Percentiles rank a stretch among this genome's conserved stretches.
Evolutionary conservation across 768 basidiomycete genomes (phyloP).

Genomic region (Boletus rufocinnamomeus): DNA sequence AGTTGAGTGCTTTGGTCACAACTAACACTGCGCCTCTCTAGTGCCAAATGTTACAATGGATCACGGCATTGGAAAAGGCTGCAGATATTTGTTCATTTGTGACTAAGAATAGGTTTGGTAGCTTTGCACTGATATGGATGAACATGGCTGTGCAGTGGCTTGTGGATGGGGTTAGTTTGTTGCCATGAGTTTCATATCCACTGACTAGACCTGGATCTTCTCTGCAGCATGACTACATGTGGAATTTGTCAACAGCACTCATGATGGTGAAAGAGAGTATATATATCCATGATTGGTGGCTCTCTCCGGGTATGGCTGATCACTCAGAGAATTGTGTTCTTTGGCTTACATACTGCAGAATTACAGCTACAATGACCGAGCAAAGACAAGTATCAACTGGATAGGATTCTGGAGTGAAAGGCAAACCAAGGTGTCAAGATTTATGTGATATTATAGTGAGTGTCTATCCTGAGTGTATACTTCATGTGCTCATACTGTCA

Average conservation of each 20-base stretch:
- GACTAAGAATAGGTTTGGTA: conserved; percentile 83
- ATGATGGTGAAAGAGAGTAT: conserved; percentile 84
- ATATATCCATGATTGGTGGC: conserved; percentile 99
- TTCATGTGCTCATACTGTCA: conserved; percentile 7
- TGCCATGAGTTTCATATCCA: neutral
- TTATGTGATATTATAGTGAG: conserved; percentile 91
- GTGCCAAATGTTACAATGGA: conserved; percentile 98
- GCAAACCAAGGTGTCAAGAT: conserved; percentile 96
- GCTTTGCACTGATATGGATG: conserved; percentile 89
- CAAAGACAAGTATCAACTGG: conserved; percentile 84
- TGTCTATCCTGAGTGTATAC: conserved; percentile 3
- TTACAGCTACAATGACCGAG: conserved; percentile 82
- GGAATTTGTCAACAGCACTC: conserved; percentile 93
- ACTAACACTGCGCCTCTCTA: conserved; percentile 31
- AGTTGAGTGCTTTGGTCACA: neutral
- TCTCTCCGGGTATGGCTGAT: conserved; percentile 68
- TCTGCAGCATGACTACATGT: conserved; percentile 92
- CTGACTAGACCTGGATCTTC: conserved; percentile 7
- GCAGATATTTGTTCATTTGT: conserved; percentile 77
- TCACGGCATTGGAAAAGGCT: conserved; percentile 84
- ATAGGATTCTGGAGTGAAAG: conserved; percentile 83
- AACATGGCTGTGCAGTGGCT: conserved; percentile 98
- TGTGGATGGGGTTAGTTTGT: conserved; percentile 81
- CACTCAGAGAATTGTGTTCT: neutral
- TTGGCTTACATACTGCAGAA: conserved; percentile 45